Evolutionary conservation across 2,329 filamentous ascomycete species (phyloP).

Genomic region (Penicillium expansum): DNA sequence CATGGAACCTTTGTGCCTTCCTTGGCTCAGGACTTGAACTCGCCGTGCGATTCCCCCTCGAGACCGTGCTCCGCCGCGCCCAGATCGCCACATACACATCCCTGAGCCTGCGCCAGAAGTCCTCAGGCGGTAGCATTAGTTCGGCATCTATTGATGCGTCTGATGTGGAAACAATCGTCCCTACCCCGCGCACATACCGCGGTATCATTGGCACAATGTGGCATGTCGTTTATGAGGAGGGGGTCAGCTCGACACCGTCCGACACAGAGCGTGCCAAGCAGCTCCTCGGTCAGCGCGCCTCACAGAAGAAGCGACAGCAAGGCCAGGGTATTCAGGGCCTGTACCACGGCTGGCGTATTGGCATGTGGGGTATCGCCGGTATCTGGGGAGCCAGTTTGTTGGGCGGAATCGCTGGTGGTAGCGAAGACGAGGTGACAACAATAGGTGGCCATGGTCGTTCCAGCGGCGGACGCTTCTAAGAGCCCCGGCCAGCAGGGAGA

Average conservation of each 20-base stretch:
- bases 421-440: constrained; percentile 36
- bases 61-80: constrained; percentile 85
- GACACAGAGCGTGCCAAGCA: constrained; percentile 44
- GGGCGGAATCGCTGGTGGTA: constrained; percentile 37
- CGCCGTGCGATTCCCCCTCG: constrained; percentile 81
- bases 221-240: constrained; percentile 80
- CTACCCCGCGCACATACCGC: constrained; percentile 69
- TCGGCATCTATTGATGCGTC: constrained; percentile 23
- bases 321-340: constrained; percentile 56
- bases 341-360: constrained; percentile 58
- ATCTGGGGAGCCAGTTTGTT: constrained; percentile 53
- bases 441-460: constrained; percentile 22
- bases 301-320: constrained; percentile 45
- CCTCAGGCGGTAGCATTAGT: constrained; percentile 21
- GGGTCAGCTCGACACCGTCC: constrained; percentile 47
- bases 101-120: constrained; percentile 47
- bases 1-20: constrained; percentile 81
- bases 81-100: constrained; percentile 71
- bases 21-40: constrained; percentile 75
- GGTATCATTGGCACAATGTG: constrained; percentile 93
- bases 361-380: constrained; percentile 55
- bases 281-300: constrained; percentile 39
- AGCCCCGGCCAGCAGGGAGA: background rate
- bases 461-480: constrained; percentile 35
- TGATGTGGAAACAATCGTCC: constrained; percentile 69